Evolutionary conservation across 768 basidiomycete genomes (phyloP).

Genomic region (Lentinus brumalis): DNA sequence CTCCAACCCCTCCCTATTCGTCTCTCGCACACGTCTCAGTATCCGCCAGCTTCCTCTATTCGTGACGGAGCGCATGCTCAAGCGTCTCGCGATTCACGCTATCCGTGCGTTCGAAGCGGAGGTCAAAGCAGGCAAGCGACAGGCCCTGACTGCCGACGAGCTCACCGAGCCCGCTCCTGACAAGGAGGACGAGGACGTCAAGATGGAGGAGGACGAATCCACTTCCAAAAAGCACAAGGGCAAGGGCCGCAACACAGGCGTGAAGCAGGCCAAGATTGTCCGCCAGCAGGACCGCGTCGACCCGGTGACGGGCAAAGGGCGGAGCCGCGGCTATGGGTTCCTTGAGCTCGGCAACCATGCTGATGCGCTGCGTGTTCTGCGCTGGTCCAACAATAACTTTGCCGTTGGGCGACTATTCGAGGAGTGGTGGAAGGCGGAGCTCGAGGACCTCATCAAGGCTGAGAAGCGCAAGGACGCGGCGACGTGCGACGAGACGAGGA

Average conservation of each 20-base stretch:
- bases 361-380: conserved; percentile 86
- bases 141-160: conserved; percentile 74
- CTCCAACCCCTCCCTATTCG: conserved; percentile 90
- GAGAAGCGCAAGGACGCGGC: conserved; percentile 50
- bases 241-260: conserved; percentile 44
- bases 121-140: conserved; percentile 60
- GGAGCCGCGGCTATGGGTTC: conserved; percentile 95
- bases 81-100: conserved; percentile 83
- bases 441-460: conserved; percentile 54
- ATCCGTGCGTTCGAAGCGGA: conserved; percentile 79
- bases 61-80: conserved; percentile 87
- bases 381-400: conserved; percentile 93
- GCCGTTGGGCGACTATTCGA: conserved; percentile 64
- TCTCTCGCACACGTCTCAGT: conserved; percentile 92
- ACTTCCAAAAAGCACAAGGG: not conserved
- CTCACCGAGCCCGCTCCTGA: conserved; percentile 44
- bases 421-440: conserved; percentile 86
- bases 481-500: conserved; percentile 52
- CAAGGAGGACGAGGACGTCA: conserved; percentile 29
- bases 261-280: conserved; percentile 92
- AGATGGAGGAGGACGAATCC: conserved; percentile 27
- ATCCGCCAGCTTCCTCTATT: conserved; percentile 91
- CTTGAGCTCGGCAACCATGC: conserved; percentile 86
- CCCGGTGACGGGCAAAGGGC: conserved; percentile 80
- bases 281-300: conserved; percentile 90